Percentiles rank a stretch among this genome's conserved stretches.
These are phyloP conservation scores for Neofusicoccum parvum DNA, from an alignment of 2,329 filamentous ascomycete genomes.

Conservation along the genomic window DNA sequence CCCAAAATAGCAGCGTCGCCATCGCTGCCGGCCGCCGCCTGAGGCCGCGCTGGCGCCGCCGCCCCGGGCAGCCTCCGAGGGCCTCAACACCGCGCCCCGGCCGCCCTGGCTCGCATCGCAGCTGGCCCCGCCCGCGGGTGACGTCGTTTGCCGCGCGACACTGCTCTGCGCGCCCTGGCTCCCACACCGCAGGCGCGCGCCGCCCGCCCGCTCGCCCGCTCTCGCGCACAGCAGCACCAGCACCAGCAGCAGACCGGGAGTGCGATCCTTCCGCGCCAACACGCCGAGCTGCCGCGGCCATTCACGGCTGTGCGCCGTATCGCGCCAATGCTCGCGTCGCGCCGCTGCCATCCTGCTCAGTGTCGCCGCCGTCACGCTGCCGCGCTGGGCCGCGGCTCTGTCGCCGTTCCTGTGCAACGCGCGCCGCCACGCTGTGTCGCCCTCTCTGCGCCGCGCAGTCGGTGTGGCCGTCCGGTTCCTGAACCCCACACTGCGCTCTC, in stretches of 20 bases:
- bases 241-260: neutral
- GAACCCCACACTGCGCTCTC: conserved; percentile 2
- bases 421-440: too few species aligned
- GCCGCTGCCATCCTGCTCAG: neutral
- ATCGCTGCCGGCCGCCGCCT: neutral
- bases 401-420: neutral
- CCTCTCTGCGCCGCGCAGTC: neutral
- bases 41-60: neutral
- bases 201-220: neutral
- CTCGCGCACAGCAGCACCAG: neutral
- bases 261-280: conserved; percentile 17
- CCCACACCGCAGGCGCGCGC: neutral
- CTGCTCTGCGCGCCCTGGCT: too few species aligned
- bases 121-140: neutral
- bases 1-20: neutral
- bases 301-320: neutral
- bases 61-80: too few species aligned
- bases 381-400: neutral
- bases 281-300: conserved; percentile 4
- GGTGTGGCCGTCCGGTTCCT: neutral
- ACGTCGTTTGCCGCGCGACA: neutral
- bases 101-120: neutral
- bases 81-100: neutral
- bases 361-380: neutral
- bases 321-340: neutral